Conservation (phyloP, 2,329 filamentous ascomycete species). For the Alternaria triticina region DNA sequence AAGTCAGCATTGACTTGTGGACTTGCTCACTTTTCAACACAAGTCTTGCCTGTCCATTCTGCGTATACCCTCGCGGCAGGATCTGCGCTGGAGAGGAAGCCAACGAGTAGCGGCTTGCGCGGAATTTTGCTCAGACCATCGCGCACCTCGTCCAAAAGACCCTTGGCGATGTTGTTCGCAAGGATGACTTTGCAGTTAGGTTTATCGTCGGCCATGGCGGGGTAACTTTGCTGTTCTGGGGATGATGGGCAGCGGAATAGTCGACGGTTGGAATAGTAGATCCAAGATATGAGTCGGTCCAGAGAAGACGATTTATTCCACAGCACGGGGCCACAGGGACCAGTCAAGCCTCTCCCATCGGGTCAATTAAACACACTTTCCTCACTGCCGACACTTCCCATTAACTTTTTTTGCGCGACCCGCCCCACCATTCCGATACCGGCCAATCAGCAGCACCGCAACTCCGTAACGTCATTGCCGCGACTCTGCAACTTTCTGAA, state of each 20-base stretch:
- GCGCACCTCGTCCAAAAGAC: slow-evolving; percentile 77
- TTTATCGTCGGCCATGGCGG: slow-evolving; percentile 47
- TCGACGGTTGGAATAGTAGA: background rate
- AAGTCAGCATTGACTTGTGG: background rate
- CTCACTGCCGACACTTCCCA: slow-evolving; percentile 4
- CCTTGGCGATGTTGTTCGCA: slow-evolving; percentile 84
- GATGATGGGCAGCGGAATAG: background rate
- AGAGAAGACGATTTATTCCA: background rate
- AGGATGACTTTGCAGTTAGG: slow-evolving; percentile 88
- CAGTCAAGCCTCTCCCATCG: background rate
- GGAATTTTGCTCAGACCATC: slow-evolving; percentile 75
- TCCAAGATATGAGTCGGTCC: background rate
- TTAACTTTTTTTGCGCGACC: slow-evolving; percentile 16
- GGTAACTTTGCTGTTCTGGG: slow-evolving; percentile 14
- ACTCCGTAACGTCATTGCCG: slow-evolving; percentile 25
- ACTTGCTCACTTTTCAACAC: slow-evolving; percentile 82
- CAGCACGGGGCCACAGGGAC: background rate
- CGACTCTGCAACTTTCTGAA: slow-evolving; percentile 18
- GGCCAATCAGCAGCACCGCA: slow-evolving; percentile 26
- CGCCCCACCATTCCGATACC: slow-evolving; percentile 26
- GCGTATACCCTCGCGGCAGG: slow-evolving; percentile 92
- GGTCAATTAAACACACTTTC: background rate
- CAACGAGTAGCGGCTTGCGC: slow-evolving; percentile 79
- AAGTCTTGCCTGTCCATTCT: slow-evolving; percentile 97
- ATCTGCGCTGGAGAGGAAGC: slow-evolving; percentile 91